Evolutionary conservation across 176 grass and related monocot genomes (phyloP).

Genomic region (Rhipidocladum racemiflorum): DNA sequence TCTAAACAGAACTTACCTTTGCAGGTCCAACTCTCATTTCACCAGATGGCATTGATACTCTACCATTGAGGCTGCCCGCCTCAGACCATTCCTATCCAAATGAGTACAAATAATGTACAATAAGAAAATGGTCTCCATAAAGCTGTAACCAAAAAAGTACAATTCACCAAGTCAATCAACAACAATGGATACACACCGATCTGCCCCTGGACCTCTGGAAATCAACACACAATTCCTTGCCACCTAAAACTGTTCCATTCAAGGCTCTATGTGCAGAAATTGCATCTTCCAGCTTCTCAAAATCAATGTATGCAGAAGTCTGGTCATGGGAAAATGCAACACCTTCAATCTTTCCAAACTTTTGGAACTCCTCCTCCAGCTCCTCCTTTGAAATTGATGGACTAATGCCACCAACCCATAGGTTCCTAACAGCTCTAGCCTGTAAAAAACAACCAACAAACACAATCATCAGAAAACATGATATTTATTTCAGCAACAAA

Average conservation of each 20-base stretch:
- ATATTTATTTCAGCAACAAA: slow-evolving; percentile 4
- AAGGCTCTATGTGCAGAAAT: slow-evolving; percentile 83
- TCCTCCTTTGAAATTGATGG: slow-evolving; percentile 61
- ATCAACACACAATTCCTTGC: slow-evolving; percentile 83
- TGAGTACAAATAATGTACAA: slow-evolving; percentile 10
- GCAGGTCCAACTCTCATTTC: slow-evolving; percentile 46
- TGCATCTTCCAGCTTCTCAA: slow-evolving; percentile 72
- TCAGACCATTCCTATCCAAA: slow-evolving; percentile 60
- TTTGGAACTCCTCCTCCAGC: slow-evolving; percentile 66
- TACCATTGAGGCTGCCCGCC: slow-evolving; percentile 25
- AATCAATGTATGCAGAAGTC: slow-evolving; percentile 72
- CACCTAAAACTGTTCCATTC: slow-evolving; percentile 69
- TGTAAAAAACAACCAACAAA: slow-evolving; percentile 32
- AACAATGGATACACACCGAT: slow-evolving; percentile 47
- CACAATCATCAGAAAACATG: background rate
- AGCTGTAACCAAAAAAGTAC: background rate
- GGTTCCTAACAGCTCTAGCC: slow-evolving; percentile 75
- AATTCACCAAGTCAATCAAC: background rate
- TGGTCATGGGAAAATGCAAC: slow-evolving; percentile 61
- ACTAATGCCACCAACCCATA: slow-evolving; percentile 89
- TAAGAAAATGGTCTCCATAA: background rate
- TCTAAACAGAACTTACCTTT: slow-evolving; percentile 31
- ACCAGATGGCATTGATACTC: slow-evolving; percentile 32
- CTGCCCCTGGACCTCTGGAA: slow-evolving; percentile 73
- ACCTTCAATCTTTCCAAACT: slow-evolving; percentile 75